A percentile compares a stretch with the other conserved stretches of the same genome.
These are phyloP conservation scores for Lycium ferocissimum DNA, from an alignment of 257 asterid genomes.

Conservation along the genomic window DNA sequence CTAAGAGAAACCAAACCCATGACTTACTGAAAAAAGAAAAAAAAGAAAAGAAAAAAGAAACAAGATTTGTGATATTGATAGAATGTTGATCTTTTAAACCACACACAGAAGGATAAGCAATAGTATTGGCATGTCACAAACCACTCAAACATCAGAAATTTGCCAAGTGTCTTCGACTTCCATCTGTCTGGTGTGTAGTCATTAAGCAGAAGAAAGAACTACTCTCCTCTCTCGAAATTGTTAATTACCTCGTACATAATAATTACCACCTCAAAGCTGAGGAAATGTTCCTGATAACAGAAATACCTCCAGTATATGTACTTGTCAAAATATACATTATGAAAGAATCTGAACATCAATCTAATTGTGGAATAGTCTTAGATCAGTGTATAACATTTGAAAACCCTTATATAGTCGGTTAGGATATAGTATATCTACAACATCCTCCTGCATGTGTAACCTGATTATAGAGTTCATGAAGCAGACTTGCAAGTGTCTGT, in stretches of 20 bases:
- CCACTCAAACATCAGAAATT: conserved; percentile 26
- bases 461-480: conserved; percentile 1
- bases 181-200: neutral
- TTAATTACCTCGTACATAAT: neutral
- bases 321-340: neutral
- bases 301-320: neutral
- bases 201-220: neutral
- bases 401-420: neutral
- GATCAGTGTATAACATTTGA: neutral
- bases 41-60: no score
- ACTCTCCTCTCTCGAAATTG: neutral
- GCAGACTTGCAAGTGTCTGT: neutral
- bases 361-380: neutral
- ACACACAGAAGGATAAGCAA: neutral
- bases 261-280: neutral
- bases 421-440: neutral
- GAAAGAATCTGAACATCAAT: conserved; percentile 17
- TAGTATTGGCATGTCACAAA: neutral
- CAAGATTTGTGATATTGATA: conserved; percentile 14
- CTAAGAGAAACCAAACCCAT: conserved; percentile 5
- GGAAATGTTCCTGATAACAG: neutral
- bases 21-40: neutral
- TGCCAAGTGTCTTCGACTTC: neutral
- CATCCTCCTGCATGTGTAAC: neutral
- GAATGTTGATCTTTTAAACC: neutral